Conservation (phyloP, 2,329 filamentous ascomycete genomes). For the Harringtonia aguacate region DNA sequence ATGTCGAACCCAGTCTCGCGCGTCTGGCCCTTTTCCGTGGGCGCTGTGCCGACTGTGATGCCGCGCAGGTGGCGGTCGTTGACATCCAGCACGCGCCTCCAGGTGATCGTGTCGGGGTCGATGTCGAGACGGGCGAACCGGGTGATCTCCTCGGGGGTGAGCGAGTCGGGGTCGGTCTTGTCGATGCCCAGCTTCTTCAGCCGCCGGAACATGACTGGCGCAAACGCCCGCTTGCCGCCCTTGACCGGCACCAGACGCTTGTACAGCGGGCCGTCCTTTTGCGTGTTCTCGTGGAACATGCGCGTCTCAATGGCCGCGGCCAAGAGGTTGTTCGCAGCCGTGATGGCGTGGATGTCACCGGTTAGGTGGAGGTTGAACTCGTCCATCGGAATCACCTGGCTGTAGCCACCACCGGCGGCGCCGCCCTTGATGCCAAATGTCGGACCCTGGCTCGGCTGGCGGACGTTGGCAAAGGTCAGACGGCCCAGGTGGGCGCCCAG, state of each 20-base stretch:
- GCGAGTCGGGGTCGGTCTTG: conserved; percentile 84
- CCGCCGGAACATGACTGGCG: conserved; percentile 83
- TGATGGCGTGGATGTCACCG: conserved; percentile 95
- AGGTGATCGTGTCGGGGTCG: conserved; percentile 93
- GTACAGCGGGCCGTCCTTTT: conserved; percentile 83
- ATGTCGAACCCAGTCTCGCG: conserved; percentile 95
- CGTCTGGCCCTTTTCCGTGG: conserved; percentile 81
- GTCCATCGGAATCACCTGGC: conserved; percentile 98
- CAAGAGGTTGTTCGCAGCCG: conserved; percentile 91
- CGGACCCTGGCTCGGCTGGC: conserved; percentile 92
- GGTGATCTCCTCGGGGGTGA: conserved; percentile 80
- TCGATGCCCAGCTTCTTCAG: conserved; percentile 92
- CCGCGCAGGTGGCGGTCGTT: conserved; percentile 91
- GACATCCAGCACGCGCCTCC: conserved; percentile 91
- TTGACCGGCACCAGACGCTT: conserved; percentile 79
- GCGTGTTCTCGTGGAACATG: conserved; percentile 95
- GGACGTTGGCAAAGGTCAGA: conserved; percentile 89
- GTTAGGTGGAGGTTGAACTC: conserved; percentile 98
- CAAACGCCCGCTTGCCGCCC: conserved; percentile 80
- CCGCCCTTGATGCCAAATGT: conserved; percentile 99
- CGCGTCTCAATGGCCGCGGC: conserved; percentile 94
- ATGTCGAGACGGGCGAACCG: conserved; percentile 93
- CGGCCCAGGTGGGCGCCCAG: conserved; percentile 80
- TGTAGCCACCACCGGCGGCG: conserved; percentile 94
- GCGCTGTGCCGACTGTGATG: conserved; percentile 77